Evolutionary conservation across 2,329 filamentous ascomycete genomes (phyloP), one percentile per base, ranked within the genome.

Genomic region (Hypoxylon sp.): DNA sequence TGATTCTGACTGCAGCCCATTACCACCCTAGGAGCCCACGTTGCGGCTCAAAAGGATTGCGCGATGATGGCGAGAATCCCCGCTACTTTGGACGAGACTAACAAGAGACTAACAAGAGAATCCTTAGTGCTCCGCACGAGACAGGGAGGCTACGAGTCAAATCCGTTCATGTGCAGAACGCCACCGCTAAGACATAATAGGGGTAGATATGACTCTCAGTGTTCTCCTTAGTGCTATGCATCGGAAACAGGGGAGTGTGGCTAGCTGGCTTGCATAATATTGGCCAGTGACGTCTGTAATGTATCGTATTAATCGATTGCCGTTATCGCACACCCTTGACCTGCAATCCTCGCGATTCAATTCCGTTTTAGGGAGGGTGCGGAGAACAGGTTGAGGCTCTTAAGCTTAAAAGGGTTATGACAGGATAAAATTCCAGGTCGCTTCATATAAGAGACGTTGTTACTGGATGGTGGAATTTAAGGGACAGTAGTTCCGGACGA

Each of bases 241-340:
- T 30, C 28, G n/a, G 30, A 34, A 50, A 45, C 23, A 30, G 45
- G 9, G 9, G 21, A 52, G n/a, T 52, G 55, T 45, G 56, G 60
- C 34, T 56, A 32, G 21, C 23, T 65, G 60, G 57, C 67, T 64
- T 72, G 67, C 67, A 70, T 71, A 68, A 68, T 68, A 72, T 70
- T 71, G 64, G 14, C 21, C 63, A 2, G 36, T 53, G 53, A 64
- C 50, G 21, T 53, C 23, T 64, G 49, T 61, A 34, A 55, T 69
- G 64, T 58, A 61, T 38, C 21, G 32, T 46, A 57, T 11, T 45
- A 41, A 48, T 56, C 36, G 43, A 63, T 28, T 46, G 21, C 46
- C 59, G 23, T 43, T 56, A 58, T 64, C 48, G 36, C 32, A 60
- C 28, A 63, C 19, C 45, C 59, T 38, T 36, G 43, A 23, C 19